phyloP scores from a whole-genome alignment of 805 yeast species.

The Kluyveromyces nonfermentans region DNA sequence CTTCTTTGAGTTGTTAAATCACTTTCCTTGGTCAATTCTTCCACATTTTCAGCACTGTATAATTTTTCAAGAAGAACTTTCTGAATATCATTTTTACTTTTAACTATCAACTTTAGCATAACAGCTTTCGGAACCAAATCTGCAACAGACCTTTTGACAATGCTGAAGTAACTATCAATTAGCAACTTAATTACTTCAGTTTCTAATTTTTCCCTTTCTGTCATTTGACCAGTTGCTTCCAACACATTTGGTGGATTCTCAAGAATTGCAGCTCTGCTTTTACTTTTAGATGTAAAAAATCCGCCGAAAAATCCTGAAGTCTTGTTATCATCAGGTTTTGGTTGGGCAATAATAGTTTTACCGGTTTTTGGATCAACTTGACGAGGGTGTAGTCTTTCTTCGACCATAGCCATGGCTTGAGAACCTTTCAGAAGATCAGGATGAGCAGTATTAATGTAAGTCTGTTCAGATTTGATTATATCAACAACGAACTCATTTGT shows the following conservation, averaged over 20 bases:
- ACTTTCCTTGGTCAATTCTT: conserved; percentile 78
- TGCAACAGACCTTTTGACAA: conserved; percentile 87
- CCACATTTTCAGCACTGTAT: conserved; percentile 66
- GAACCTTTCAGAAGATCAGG: conserved; percentile 94
- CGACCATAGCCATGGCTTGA: conserved; percentile 85
- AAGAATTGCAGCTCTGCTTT: conserved; percentile 88
- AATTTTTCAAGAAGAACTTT: conserved; percentile 79
- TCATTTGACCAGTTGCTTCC: conserved; percentile 82
- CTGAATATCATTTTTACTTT: conserved; percentile 82
- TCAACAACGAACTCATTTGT: conserved; percentile 80
- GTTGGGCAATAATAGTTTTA: conserved; percentile 47
- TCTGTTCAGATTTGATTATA: conserved; percentile 76
- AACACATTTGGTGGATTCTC: conserved; percentile 96
- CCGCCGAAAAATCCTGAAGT: conserved; percentile 88
- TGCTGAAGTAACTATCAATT: conserved; percentile 81
- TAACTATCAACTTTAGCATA: conserved; percentile 81
- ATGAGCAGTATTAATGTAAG: conserved; percentile 95
- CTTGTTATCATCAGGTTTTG: conserved; percentile 33
- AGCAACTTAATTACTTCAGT: conserved; percentile 93
- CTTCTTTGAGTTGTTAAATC: conserved; percentile 90
- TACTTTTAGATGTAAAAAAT: conserved; percentile 83
- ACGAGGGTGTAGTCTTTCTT: conserved; percentile 68
- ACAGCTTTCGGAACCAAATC: conserved; percentile 93
- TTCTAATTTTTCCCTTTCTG: conserved; percentile 93
- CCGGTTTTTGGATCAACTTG: conserved; percentile 89